phyloP scores from a whole-genome alignment of 1,139 yeast species.

The Candida buenavistaensis region DNA sequence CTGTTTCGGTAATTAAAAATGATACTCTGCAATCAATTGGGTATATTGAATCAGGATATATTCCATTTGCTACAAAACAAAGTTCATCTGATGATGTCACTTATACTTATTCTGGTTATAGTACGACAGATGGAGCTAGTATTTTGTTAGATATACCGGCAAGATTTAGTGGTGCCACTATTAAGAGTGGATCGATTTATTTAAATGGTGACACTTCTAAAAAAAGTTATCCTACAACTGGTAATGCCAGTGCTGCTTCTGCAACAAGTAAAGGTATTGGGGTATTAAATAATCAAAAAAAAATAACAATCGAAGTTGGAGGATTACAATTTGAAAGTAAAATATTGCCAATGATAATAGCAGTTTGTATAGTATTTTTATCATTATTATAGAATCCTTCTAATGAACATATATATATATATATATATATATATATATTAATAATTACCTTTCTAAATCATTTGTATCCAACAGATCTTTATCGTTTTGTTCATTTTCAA shows the following conservation, averaged over 20 bases:
- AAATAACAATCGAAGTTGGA: background rate
- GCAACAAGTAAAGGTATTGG: slow-evolving; percentile 5
- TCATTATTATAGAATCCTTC: slow-evolving; percentile 6
- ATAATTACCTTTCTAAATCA: slow-evolving; percentile 5
- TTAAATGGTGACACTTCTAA: slow-evolving; percentile 17
- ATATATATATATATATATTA: background rate
- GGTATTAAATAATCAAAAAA: background rate
- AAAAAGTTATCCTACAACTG: slow-evolving; percentile 3
- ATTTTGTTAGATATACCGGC: slow-evolving; percentile 32
- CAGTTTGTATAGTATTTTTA: background rate
- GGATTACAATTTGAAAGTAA: slow-evolving; percentile 1
- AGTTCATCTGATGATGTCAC: slow-evolving; percentile 1
- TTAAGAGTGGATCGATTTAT: slow-evolving; percentile 34
- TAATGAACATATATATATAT: too few relatives aligned
- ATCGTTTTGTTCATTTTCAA: slow-evolving; percentile 19
- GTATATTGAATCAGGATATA: slow-evolving; percentile 29
- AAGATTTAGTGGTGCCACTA: slow-evolving; percentile 32
- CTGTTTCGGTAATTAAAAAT: background rate
- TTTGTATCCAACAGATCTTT: background rate
- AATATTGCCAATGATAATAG: slow-evolving; percentile 1
- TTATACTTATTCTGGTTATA: slow-evolving; percentile 16
- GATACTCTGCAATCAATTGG: slow-evolving; percentile 27
- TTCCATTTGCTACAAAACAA: slow-evolving; percentile 38
- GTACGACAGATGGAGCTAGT: slow-evolving; percentile 13
- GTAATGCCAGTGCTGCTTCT: slow-evolving; percentile 5